phyloP scores from a whole-genome alignment of 2,329 filamentous ascomycete species.

The Aspergillus fumigatus region DNA sequence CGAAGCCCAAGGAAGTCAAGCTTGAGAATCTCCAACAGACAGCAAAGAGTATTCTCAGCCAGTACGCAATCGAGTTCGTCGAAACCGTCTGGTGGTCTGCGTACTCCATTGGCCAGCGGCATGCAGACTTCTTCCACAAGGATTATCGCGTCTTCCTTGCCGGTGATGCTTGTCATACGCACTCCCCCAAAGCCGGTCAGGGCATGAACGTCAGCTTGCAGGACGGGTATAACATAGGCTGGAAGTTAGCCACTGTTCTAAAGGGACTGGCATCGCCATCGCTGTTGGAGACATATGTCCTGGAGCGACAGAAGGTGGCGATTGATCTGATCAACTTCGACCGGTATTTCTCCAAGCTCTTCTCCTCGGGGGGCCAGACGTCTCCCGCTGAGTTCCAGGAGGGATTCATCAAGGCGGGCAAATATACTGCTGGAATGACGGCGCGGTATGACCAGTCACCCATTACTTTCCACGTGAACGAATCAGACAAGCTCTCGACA shows the following conservation, averaged over 20 bases:
- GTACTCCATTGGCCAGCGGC: conserved; percentile 66
- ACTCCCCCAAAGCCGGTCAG: conserved; percentile 68
- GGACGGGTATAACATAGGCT: conserved; percentile 58
- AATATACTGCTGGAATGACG: conserved; percentile 59
- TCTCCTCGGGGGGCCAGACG: conserved; percentile 43
- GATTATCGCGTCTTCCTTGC: conserved; percentile 63
- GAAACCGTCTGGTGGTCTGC: conserved; percentile 65
- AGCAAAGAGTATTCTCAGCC: conserved; percentile 50
- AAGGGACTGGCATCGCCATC: conserved; percentile 39
- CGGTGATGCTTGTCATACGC: conserved; percentile 65
- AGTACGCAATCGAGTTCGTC: conserved; percentile 52
- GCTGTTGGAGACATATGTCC: conserved; percentile 51
- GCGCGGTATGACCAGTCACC: conserved; percentile 50
- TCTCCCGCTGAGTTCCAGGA: conserved; percentile 50
- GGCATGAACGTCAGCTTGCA: conserved; percentile 53
- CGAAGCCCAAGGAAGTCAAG: conserved; percentile 48
- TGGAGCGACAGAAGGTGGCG: conserved; percentile 51
- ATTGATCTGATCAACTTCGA: conserved; percentile 60
- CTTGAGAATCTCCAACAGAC: conserved; percentile 51
- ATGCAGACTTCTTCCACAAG: conserved; percentile 66
- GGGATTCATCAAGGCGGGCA: conserved; percentile 54
- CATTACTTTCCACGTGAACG: conserved; percentile 38
- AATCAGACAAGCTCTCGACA: conserved; percentile 33
- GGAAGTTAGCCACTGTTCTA: conserved; percentile 53
- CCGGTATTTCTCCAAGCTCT: conserved; percentile 50